Percentiles rank a stretch among this genome's conserved stretches.
phyloP scores from a whole-genome alignment of 2,329 filamentous ascomycete genomes.

The Phialophora macrospora region DNA sequence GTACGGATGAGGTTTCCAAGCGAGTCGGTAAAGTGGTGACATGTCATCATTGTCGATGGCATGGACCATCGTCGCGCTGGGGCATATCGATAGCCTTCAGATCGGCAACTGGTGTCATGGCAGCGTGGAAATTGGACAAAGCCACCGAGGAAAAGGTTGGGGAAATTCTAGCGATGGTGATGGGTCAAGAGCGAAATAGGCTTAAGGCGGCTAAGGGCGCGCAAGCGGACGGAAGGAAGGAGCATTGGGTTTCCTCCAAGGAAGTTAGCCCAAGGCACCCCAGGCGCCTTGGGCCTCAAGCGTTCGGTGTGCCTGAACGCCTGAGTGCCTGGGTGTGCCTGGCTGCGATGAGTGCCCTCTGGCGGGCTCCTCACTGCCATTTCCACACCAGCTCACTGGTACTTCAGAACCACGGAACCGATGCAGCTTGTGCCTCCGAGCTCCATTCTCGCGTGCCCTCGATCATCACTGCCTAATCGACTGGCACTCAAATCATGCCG shows the following conservation, averaged over 20 bases:
- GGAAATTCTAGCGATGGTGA: slow-evolving; percentile 21
- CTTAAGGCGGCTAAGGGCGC: slow-evolving; percentile 6
- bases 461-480: slow-evolving; percentile 5
- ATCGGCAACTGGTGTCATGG: slow-evolving; percentile 6
- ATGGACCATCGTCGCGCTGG: not conserved
- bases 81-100: slow-evolving; percentile 26
- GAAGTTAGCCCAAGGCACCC: slow-evolving; percentile 3
- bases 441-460: slow-evolving; percentile 17
- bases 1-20: not conserved
- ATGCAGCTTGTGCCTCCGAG: not conserved
- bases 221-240: not conserved
- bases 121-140: slow-evolving; percentile 30
- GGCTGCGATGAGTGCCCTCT: not conserved
- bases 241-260: not conserved
- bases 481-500: slow-evolving; percentile 5
- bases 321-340: not conserved
- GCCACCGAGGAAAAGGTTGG: slow-evolving; percentile 23
- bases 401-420: not conserved
- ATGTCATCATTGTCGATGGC: not conserved
- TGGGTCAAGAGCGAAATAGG: not conserved
- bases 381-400: not conserved
- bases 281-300: not conserved
- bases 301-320: too few species aligned
- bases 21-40: not conserved
- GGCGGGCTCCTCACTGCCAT: not conserved